Conservation (phyloP, 2,329 filamentous ascomycete genomes). For the Bipolaris bicolor region DNA sequence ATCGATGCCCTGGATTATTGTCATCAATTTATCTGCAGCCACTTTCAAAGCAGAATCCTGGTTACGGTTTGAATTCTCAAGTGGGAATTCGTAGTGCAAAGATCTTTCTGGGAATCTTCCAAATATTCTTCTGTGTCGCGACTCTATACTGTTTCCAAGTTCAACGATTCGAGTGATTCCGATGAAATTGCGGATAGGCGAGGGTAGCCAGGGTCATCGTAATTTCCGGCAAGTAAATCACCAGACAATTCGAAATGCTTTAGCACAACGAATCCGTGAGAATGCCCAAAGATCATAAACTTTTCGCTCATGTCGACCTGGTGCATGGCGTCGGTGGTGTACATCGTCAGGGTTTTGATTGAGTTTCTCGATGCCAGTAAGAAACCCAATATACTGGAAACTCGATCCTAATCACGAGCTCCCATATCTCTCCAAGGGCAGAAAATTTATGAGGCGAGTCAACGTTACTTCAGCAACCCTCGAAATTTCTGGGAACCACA, state of each 20-base stretch:
- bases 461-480: not conserved
- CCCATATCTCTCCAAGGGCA: too few relatives aligned
- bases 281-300: not conserved
- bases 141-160: not conserved
- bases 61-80: not conserved
- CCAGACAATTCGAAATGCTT: conserved; percentile 1
- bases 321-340: not conserved
- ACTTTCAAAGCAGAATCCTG: not conserved
- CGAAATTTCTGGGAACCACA: not conserved
- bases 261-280: not conserved
- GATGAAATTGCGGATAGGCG: not conserved
- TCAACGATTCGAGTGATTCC: not conserved
- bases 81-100: not conserved
- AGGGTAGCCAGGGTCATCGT: not conserved
- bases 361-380: not conserved
- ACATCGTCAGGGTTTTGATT: not conserved
- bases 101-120: not conserved
- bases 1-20: not conserved
- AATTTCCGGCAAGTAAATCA: not conserved
- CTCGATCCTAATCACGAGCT: not conserved
- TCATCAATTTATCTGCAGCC: not conserved
- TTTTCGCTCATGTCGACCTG: not conserved
- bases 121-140: not conserved
- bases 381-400: not conserved
- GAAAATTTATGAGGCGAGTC: not conserved